Evolutionary conservation across 164 flowering plant genomes (phyloP).

Genomic region (Vitis amurensis): DNA sequence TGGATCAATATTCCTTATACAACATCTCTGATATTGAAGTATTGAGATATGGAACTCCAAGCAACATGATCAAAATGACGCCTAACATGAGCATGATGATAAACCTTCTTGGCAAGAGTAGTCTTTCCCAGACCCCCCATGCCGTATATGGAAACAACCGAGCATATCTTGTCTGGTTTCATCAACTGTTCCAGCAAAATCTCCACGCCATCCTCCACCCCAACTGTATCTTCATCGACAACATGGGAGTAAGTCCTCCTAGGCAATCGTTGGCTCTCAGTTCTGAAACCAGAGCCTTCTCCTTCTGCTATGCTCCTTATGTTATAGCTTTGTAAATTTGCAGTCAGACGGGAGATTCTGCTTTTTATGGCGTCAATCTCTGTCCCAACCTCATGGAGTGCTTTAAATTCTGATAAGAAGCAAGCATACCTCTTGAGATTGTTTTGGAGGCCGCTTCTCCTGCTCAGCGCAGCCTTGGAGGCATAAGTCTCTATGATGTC

Average conservation of each 20-base stretch:
- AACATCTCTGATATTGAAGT: conserved; percentile 3
- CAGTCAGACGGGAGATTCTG: conserved; percentile 6
- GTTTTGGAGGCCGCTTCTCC: not conserved
- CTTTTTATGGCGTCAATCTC: conserved; percentile 12
- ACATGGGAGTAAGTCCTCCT: conserved; percentile 7
- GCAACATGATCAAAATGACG: conserved; percentile 14
- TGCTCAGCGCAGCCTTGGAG: not conserved
- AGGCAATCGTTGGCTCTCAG: not conserved
- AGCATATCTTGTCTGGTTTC: not conserved
- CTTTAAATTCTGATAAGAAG: not conserved
- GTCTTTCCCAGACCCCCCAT: conserved; percentile 33
- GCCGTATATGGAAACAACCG: conserved; percentile 14
- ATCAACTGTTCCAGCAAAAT: not conserved
- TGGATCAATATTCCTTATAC: conserved; percentile 7
- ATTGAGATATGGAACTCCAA: conserved; percentile 24
- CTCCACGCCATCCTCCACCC: conserved; percentile 4
- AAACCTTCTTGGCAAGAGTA: conserved; percentile 22
- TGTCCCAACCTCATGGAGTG: conserved; percentile 7
- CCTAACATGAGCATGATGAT: not conserved
- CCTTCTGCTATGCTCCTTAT: not conserved
- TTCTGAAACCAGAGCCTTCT: not conserved
- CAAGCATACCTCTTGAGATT: conserved; percentile 1
- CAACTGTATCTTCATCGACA: conserved; percentile 12
- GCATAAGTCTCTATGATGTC: conserved; percentile 25
- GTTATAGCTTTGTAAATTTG: conserved; percentile 12